Conservation (phyloP, 148 eudicot genomes). For the Camellia japonica region DNA sequence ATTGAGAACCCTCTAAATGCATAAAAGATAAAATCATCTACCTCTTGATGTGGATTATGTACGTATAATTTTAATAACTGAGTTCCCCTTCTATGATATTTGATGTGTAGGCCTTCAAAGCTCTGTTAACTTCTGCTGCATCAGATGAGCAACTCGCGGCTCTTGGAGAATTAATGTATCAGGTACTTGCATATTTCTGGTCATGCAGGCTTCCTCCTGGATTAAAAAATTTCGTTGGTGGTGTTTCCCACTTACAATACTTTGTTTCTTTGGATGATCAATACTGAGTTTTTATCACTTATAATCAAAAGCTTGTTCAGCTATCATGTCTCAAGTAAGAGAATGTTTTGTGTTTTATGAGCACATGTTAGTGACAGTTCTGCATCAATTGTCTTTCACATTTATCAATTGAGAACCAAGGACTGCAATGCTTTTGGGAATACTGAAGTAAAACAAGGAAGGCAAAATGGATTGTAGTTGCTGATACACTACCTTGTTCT, state of each 20-base stretch:
- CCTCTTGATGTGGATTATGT: neutral
- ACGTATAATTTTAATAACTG: neutral
- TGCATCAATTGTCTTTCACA: neutral
- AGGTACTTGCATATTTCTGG: conserved; percentile 45
- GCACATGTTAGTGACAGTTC: neutral
- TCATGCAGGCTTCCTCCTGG: neutral
- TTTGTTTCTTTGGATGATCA: neutral
- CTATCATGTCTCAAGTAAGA: neutral
- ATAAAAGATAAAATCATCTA: neutral
- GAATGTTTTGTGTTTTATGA: neutral
- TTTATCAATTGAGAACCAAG: neutral
- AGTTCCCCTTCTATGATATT: neutral
- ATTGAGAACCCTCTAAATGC: neutral
- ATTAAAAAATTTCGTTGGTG: conserved; percentile 2
- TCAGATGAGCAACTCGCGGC: conserved; percentile 83
- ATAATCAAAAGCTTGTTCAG: neutral
- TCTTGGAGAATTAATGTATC: conserved; percentile 91
- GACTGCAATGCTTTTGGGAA: neutral
- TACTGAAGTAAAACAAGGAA: neutral
- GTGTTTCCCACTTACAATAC: neutral
- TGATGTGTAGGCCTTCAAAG: conserved; percentile 78
- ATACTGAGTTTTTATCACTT: neutral
- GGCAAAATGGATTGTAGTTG: neutral
- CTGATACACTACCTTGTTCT: conserved; percentile 20
- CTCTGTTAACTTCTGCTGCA: conserved; percentile 76